Percentiles rank a stretch among this genome's conserved stretches.
Evolutionary conservation across 441 rosid genomes (phyloP).

Genomic region (Euphorbia schlechtendalii): DNA sequence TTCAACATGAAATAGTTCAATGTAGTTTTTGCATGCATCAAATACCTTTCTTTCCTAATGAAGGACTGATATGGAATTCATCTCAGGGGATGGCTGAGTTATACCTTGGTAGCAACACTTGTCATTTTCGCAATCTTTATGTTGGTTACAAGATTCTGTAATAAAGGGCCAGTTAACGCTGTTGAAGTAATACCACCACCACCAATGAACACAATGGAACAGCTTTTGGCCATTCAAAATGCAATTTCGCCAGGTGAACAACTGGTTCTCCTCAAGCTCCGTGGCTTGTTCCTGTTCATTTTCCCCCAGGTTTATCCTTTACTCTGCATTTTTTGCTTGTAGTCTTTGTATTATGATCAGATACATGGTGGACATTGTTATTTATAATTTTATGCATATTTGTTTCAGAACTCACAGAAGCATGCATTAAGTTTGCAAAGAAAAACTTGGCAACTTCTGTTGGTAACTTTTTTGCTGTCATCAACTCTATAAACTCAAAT

Average conservation of each 20-base stretch:
- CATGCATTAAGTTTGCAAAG: too few species aligned
- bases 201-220: constrained; percentile 81
- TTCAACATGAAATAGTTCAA: too few species aligned
- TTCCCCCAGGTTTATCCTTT: constrained; percentile 66
- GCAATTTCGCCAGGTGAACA: constrained; percentile 71
- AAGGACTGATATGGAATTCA: constrained; percentile 15
- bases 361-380: too few species aligned
- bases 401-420: too few species aligned
- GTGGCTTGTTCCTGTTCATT: constrained; percentile 58
- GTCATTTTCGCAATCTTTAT: constrained; percentile 51
- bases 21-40: constrained; percentile 13
- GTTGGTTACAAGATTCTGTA: constrained; percentile 44
- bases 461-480: too few species aligned
- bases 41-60: neutral
- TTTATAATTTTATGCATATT: too few species aligned
- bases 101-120: constrained; percentile 35
- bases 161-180: constrained; percentile 45
- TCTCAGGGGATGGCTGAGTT: constrained; percentile 73
- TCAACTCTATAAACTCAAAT: too few species aligned
- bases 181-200: constrained; percentile 71
- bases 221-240: constrained; percentile 88
- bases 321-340: too few species aligned
- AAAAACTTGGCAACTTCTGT: too few species aligned
- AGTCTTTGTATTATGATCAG: too few species aligned
- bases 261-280: constrained; percentile 67